Evolutionary conservation across 768 basidiomycete species (phyloP).

Genomic region (Austroboletus festivus): DNA sequence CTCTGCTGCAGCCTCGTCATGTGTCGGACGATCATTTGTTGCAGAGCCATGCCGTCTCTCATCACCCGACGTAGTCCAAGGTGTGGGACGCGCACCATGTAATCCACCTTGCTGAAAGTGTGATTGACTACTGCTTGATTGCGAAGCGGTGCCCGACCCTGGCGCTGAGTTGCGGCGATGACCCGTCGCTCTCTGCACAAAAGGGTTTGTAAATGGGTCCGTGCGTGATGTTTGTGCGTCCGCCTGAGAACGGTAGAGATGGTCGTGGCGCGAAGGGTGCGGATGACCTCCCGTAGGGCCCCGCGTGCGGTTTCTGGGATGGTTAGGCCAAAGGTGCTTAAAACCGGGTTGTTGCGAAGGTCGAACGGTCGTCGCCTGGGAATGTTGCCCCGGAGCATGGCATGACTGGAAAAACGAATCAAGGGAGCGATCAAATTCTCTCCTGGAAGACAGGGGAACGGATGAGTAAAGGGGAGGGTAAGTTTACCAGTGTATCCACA

Average conservation of each 20-base stretch:
- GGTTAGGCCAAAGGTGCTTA: conserved; percentile 26
- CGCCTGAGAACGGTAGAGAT: conserved; percentile 9
- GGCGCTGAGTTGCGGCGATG: conserved; percentile 1
- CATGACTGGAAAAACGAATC: conserved; percentile 9
- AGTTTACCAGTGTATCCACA: conserved; percentile 14
- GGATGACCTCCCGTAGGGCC: conserved; percentile 11
- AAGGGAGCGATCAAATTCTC: conserved; percentile 31
- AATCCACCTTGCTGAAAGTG: conserved; percentile 2
- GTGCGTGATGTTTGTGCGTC: conserved; percentile 3
- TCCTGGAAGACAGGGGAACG: conserved; percentile 14
- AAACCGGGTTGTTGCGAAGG: conserved; percentile 24
- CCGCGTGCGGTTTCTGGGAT: conserved; percentile 20
- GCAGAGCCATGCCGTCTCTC: conserved; percentile 3
- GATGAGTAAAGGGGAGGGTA: not conserved
- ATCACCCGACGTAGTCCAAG: conserved; percentile 6
- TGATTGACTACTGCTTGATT: not conserved
- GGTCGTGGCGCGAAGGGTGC: conserved; percentile 8
- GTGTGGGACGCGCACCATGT: not conserved
- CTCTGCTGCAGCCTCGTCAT: conserved; percentile 24
- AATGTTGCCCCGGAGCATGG: conserved; percentile 18
- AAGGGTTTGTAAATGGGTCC: conserved; percentile 25
- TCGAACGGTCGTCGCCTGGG: conserved; percentile 30
- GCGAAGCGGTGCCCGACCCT: not conserved
- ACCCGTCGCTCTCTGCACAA: conserved; percentile 30
- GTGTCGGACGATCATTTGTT: conserved; percentile 10